These are phyloP conservation scores for Metrosideros polymorpha DNA, from an alignment of 441 rosid species.

Conservation along the genomic window DNA sequence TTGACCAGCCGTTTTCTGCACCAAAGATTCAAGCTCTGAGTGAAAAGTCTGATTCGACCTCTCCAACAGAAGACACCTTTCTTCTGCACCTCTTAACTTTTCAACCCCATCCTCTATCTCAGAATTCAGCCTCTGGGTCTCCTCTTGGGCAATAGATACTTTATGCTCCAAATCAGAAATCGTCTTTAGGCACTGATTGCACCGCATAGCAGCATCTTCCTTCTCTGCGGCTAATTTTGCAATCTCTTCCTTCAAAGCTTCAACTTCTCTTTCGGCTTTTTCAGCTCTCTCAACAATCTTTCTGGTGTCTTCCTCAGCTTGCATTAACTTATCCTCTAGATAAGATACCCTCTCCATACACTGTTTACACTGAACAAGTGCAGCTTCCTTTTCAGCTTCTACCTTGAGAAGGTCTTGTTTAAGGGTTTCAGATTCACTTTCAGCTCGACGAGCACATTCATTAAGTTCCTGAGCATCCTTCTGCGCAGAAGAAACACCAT, in stretches of 20 bases:
- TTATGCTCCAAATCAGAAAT: slow-evolving; percentile 57
- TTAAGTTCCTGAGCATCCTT: slow-evolving; percentile 49
- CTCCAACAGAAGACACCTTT: slow-evolving; percentile 67
- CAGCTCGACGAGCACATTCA: slow-evolving; percentile 54
- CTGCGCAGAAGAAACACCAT: slow-evolving; percentile 33
- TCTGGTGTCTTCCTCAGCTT: slow-evolving; percentile 50
- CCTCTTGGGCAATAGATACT: slow-evolving; percentile 51
- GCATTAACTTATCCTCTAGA: slow-evolving; percentile 50
- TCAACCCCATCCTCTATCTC: slow-evolving; percentile 57
- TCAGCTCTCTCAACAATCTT: slow-evolving; percentile 38
- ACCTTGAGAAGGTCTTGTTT: slow-evolving; percentile 41
- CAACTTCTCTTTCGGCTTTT: slow-evolving; percentile 60
- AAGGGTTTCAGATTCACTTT: slow-evolving; percentile 40
- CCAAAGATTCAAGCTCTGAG: slow-evolving; percentile 50
- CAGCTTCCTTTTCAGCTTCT: slow-evolving; percentile 64
- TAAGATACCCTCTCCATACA: slow-evolving; percentile 48
- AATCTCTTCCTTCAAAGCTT: slow-evolving; percentile 47
- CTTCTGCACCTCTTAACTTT: slow-evolving; percentile 76
- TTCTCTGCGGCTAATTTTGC: slow-evolving; percentile 60
- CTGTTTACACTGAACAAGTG: slow-evolving; percentile 39
- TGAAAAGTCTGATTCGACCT: slow-evolving; percentile 63
- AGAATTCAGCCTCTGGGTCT: slow-evolving; percentile 52
- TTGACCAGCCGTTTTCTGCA: slow-evolving; percentile 54
- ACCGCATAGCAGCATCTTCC: slow-evolving; percentile 54
- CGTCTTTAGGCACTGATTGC: slow-evolving; percentile 65